These are phyloP conservation scores for Mariannaea elegans DNA, from an alignment of 2,329 filamentous ascomycete genomes.

Conservation along the genomic window DNA sequence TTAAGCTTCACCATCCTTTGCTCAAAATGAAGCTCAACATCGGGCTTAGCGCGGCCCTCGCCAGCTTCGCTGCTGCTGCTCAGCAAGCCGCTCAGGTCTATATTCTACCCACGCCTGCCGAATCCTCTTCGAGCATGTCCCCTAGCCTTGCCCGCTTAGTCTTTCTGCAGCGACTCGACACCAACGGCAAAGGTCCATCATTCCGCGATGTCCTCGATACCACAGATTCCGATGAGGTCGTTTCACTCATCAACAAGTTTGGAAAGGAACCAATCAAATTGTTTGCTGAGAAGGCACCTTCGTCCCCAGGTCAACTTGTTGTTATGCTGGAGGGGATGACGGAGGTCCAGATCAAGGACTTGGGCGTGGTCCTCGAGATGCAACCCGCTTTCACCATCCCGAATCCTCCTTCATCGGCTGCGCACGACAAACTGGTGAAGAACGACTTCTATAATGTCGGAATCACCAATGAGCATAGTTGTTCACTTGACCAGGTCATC, in stretches of 20 bases:
- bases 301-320: constrained; percentile 62
- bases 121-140: constrained; percentile 51
- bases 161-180: constrained; percentile 64
- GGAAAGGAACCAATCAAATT: constrained; percentile 62
- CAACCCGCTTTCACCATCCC: constrained; percentile 59
- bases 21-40: constrained; percentile 55
- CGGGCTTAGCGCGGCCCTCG: constrained; percentile 51
- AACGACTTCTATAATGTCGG: constrained; percentile 53
- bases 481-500: constrained; percentile 50
- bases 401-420: constrained; percentile 54
- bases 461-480: constrained; percentile 47
- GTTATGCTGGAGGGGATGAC: constrained; percentile 67
- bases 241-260: constrained; percentile 68
- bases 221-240: constrained; percentile 54
- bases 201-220: constrained; percentile 56
- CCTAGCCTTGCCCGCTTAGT: constrained; percentile 66
- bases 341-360: constrained; percentile 54
- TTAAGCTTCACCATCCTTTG: constrained; percentile 44
- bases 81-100: constrained; percentile 61
- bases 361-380: constrained; percentile 48
- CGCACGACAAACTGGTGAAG: constrained; percentile 54
- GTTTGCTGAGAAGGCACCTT: constrained; percentile 52
- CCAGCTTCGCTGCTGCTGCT: constrained; percentile 50
- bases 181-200: constrained; percentile 57
- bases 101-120: constrained; percentile 53